phyloP scores from a whole-genome alignment of 768 basidiomycete genomes.

The Lactifluus volemus region DNA sequence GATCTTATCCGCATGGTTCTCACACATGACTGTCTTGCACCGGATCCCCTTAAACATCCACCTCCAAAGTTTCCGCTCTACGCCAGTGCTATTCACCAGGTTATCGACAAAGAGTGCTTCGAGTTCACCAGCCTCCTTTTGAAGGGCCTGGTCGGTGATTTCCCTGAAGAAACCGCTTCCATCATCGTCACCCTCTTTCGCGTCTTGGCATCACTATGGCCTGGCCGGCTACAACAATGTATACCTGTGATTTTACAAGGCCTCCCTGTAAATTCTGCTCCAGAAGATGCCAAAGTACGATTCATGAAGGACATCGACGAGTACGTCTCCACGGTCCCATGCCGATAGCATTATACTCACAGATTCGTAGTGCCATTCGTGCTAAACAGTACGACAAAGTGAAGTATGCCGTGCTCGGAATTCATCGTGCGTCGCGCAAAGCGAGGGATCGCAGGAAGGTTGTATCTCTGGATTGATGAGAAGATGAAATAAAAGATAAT shows the following conservation, averaged over 20 bases:
- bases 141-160: constrained; percentile 74
- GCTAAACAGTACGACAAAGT: constrained; percentile 66
- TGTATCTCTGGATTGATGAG: constrained; percentile 30
- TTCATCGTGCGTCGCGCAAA: constrained; percentile 70
- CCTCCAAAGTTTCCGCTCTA: constrained; percentile 57
- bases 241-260: constrained; percentile 62
- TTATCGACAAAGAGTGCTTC: constrained; percentile 63
- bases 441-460: constrained; percentile 52
- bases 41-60: constrained; percentile 31
- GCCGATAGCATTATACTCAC: constrained; percentile 12
- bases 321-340: constrained; percentile 39
- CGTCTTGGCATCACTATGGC: constrained; percentile 56
- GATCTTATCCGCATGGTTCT: constrained; percentile 73
- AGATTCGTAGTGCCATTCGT: constrained; percentile 49
- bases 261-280: constrained; percentile 50
- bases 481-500: not conserved
- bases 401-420: constrained; percentile 62
- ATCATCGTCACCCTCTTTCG: constrained; percentile 73
- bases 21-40: constrained; percentile 62
- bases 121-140: constrained; percentile 62
- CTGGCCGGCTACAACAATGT: constrained; percentile 62
- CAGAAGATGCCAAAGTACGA: constrained; percentile 55
- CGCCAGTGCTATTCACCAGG: constrained; percentile 48
- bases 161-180: constrained; percentile 77
- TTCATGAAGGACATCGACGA: constrained; percentile 67